These are phyloP conservation scores for Zasmidium angulare DNA, from an alignment of 2,329 filamentous ascomycete species.

Conservation along the genomic window DNA sequence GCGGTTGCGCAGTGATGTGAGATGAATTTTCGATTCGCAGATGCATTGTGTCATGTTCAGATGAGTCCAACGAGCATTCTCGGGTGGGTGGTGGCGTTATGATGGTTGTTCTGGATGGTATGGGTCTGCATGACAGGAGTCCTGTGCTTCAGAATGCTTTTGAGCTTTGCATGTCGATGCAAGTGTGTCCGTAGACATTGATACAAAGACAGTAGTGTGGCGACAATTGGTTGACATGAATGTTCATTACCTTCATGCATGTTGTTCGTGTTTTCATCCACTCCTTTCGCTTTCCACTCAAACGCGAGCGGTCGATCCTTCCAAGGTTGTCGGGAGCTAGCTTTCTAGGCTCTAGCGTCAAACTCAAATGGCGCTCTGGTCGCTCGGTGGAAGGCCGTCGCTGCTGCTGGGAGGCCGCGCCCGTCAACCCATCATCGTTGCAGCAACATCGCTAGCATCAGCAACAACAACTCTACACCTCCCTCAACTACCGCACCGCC, in stretches of 20 bases:
- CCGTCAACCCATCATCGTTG: too few relatives aligned
- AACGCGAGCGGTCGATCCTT: too few relatives aligned
- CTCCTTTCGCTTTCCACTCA: too few relatives aligned
- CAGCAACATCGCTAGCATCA: background rate
- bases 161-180: background rate
- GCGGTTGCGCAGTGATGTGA: conserved; percentile 52
- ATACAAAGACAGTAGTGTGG: background rate
- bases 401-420: background rate
- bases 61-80: conserved; percentile 5
- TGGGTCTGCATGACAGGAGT: background rate
- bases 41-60: background rate
- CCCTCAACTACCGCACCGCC: background rate
- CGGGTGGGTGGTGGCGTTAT: conserved; percentile 3
- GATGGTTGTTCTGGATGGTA: background rate
- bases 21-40: background rate
- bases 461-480: background rate
- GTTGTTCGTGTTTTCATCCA: too few relatives aligned
- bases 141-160: background rate
- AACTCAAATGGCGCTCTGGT: background rate
- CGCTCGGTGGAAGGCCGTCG: background rate
- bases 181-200: background rate
- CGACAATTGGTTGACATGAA: too few relatives aligned
- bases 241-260: too few relatives aligned
- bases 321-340: too few relatives aligned
- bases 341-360: background rate